A percentile compares a stretch with the other conserved stretches of the same genome.
Evolutionary conservation across 139 green algal genomes (phyloP).

Genomic region (Picocystis salinarum): DNA sequence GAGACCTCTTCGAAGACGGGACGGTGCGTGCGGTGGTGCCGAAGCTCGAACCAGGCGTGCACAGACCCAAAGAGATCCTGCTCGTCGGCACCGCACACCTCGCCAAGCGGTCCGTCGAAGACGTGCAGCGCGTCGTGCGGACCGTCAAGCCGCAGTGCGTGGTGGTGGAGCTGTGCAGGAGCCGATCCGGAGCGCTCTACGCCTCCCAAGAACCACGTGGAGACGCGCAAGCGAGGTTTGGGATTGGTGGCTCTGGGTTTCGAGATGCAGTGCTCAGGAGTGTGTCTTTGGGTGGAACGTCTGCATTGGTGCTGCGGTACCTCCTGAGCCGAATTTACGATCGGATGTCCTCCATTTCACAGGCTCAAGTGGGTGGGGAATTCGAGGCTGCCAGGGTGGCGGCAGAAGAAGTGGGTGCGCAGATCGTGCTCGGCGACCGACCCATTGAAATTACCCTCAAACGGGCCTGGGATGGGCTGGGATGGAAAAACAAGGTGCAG

Average conservation of each 20-base stretch:
- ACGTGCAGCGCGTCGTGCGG: slow-evolving; percentile 32
- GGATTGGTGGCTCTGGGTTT: slow-evolving; percentile 10
- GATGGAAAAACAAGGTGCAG: slow-evolving; percentile 15
- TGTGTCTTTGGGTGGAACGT: slow-evolving; percentile 32
- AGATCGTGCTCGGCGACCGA: slow-evolving; percentile 62
- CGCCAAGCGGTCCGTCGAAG: slow-evolving; percentile 22
- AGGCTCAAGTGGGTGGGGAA: slow-evolving; percentile 27
- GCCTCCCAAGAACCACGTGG: neutral
- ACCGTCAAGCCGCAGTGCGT: slow-evolving; percentile 37
- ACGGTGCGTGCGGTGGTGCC: slow-evolving; percentile 34
- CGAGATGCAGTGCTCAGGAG: slow-evolving; percentile 20
- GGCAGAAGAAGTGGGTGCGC: slow-evolving; percentile 18
- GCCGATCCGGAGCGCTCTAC: slow-evolving; percentile 28
- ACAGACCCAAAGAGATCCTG: slow-evolving; percentile 40
- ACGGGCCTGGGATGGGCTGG: slow-evolving; percentile 32
- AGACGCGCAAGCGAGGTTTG: neutral
- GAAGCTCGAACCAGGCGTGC: neutral
- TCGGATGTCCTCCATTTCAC: slow-evolving; percentile 2
- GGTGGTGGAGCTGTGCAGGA: slow-evolving; percentile 58
- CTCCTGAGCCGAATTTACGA: slow-evolving; percentile 18
- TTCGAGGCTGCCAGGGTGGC: slow-evolving; percentile 30
- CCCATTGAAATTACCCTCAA: slow-evolving; percentile 64
- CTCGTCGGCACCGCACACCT: slow-evolving; percentile 57
- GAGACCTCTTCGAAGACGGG: neutral
- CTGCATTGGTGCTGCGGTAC: slow-evolving; percentile 37